Evolutionary conservation across 2,329 filamentous ascomycete genomes (phyloP).

Genomic region (Anisogramma anomala): DNA sequence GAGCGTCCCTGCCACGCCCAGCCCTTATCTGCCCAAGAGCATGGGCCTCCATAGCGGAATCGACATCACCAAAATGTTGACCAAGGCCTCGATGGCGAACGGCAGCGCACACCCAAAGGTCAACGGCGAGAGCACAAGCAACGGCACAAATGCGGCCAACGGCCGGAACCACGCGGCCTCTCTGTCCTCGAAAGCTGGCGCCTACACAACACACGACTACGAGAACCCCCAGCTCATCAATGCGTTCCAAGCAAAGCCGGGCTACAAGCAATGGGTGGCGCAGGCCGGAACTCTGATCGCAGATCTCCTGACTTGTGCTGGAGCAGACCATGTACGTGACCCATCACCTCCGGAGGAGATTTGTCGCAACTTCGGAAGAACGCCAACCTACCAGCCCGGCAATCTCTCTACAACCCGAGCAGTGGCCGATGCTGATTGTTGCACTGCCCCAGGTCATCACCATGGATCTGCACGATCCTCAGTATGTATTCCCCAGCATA

Average conservation of each 20-base stretch:
- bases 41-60: constrained; percentile 54
- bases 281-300: constrained; percentile 92
- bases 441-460: constrained; percentile 58
- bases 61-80: constrained; percentile 64
- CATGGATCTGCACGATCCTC: constrained; percentile 91
- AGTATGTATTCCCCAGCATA: constrained; percentile 27
- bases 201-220: constrained; percentile 54
- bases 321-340: constrained; percentile 70
- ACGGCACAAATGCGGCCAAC: constrained; percentile 26
- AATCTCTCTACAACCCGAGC: background rate
- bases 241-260: constrained; percentile 66
- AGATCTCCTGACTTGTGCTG: constrained; percentile 86
- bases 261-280: constrained; percentile 97
- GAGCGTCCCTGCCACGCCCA: constrained; percentile 78
- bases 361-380: constrained; percentile 3
- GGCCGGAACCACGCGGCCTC: constrained; percentile 29
- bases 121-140: constrained; percentile 21
- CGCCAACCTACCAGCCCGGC: background rate
- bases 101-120: constrained; percentile 28
- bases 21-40: constrained; percentile 57
- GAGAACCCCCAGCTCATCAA: constrained; percentile 45
- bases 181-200: constrained; percentile 30
- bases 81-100: constrained; percentile 50
- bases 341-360: constrained; percentile 1
- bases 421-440: constrained; percentile 5